A percentile compares a stretch with the other conserved stretches of the same genome.
Evolutionary conservation across 495 filamentous ascomycete species (phyloP).

Genomic region (Elaphomyces granulatus): DNA sequence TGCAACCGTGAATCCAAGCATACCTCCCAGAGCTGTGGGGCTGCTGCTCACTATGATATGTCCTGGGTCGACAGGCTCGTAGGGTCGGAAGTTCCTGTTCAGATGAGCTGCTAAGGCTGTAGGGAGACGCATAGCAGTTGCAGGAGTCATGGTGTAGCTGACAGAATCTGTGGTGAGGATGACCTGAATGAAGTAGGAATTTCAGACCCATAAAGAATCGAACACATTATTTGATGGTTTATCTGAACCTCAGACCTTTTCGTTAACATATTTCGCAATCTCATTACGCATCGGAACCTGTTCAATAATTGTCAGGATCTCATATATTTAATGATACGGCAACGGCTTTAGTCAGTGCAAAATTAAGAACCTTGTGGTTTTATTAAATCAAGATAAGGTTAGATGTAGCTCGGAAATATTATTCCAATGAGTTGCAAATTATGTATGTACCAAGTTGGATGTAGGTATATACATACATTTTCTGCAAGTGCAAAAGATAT

Average conservation of each 20-base stretch:
- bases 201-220: too few species aligned
- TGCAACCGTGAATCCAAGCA: constrained; percentile 28
- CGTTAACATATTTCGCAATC: constrained; percentile 21
- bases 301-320: background rate
- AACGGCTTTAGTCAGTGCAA: too few species aligned
- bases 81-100: constrained; percentile 24
- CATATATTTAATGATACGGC: background rate
- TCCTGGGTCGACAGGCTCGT: constrained; percentile 16
- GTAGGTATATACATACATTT: constrained; percentile 21
- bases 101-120: constrained; percentile 21
- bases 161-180: constrained; percentile 16
- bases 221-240: background rate
- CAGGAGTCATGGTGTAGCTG: constrained; percentile 9
- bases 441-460: too few species aligned
- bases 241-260: constrained; percentile 16
- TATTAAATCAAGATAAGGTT: too few species aligned
- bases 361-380: too few species aligned
- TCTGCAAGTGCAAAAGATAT: constrained; percentile 25
- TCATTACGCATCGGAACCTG: constrained; percentile 19
- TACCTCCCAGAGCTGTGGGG: constrained; percentile 22
- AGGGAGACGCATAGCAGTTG: constrained; percentile 10
- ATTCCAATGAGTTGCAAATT: too few species aligned
- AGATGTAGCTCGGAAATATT: too few species aligned
- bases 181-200: constrained; percentile 9
- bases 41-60: constrained; percentile 26